phyloP scores from a whole-genome alignment of 2,329 filamentous ascomycete species.

The Ceratocystiopsis brevicomis region DNA sequence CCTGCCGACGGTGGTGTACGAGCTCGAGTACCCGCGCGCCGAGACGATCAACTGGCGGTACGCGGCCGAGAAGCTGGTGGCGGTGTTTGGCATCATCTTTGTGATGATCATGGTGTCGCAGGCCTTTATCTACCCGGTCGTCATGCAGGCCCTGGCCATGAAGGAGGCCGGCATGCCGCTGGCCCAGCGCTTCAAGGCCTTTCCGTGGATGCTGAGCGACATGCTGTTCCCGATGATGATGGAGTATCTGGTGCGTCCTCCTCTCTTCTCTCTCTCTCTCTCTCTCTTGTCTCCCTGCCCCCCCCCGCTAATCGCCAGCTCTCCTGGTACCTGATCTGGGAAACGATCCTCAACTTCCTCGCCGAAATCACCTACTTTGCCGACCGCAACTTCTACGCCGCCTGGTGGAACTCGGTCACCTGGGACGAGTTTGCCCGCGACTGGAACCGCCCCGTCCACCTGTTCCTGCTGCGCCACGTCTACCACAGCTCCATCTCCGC shows the following conservation, averaged over 20 bases:
- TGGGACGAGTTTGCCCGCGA: constrained; percentile 66
- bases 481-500: constrained; percentile 62
- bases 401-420: constrained; percentile 42
- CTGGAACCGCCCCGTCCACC: constrained; percentile 63
- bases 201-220: constrained; percentile 58
- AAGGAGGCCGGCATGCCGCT: constrained; percentile 47
- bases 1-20: constrained; percentile 61
- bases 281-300: neutral
- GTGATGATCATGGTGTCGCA: constrained; percentile 67
- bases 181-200: constrained; percentile 40
- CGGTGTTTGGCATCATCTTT: constrained; percentile 53
- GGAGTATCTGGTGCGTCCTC: constrained; percentile 40
- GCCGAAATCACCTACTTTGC: constrained; percentile 62
- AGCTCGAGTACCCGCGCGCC: constrained; percentile 54
- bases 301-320: constrained; percentile 19
- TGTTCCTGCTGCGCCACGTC: constrained; percentile 59
- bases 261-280: neutral
- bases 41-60: constrained; percentile 56
- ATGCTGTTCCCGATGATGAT: constrained; percentile 63
- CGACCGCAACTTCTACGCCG: constrained; percentile 52
- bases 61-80: constrained; percentile 50
- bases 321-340: constrained; percentile 70
- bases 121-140: constrained; percentile 58
- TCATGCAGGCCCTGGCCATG: constrained; percentile 46
- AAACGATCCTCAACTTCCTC: constrained; percentile 53